Base-by-base conservation (phyloP, 2,329 filamentous ascomycete genomes). In the Aspergillus luchuensis region DNA sequence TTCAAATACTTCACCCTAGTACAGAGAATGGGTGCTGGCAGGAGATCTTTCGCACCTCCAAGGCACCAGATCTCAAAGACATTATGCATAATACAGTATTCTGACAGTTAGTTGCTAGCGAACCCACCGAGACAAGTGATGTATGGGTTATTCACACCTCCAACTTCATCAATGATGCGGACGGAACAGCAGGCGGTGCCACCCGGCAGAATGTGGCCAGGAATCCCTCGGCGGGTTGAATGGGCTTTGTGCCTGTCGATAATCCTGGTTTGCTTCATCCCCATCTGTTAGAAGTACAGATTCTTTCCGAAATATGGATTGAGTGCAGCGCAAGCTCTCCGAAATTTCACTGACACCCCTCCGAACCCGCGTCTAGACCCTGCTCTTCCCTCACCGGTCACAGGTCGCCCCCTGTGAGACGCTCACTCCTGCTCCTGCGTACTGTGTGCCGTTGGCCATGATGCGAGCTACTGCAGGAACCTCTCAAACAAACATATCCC, bases 391-490 rank as follows among this genome's bases (percentile, higher is more conserved):
- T 5, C 33, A 43, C 57, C 30, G 56, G 45, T 10, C 33, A 43
- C 60, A 39, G 53, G 45, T 55, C 47, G 4, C 15, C 25, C 15
- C 47, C 15, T 47, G 58, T 30, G 56, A 56, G 56, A 30, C 45
- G 41, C 49, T 38, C 33, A 56, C 58, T 56, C 52, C 33, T 64
- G 58, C 57, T 59, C 48, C 55, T 48, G 56, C 30, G 43, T 33
- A 58, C 59, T 54, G 33, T 54, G 33, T 59, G 33, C 57, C 58
- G 58, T 60, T 58, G 67, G 69, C 62, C 69, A 71, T 67, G 66
- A 71, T 71, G 69, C 64, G 63, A 71, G 65, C 67, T 65, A 67
- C 63, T 68, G 63, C 66, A 63, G 63, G 61, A 66, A 67, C 55
- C 57, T 65, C 60, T 62, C 60, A 67, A 57, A 67, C 61, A 67